Percentiles rank a stretch among this genome's conserved stretches.
Conservation (phyloP, 768 basidiomycete species). For the Serendipita vermifera region DNA sequence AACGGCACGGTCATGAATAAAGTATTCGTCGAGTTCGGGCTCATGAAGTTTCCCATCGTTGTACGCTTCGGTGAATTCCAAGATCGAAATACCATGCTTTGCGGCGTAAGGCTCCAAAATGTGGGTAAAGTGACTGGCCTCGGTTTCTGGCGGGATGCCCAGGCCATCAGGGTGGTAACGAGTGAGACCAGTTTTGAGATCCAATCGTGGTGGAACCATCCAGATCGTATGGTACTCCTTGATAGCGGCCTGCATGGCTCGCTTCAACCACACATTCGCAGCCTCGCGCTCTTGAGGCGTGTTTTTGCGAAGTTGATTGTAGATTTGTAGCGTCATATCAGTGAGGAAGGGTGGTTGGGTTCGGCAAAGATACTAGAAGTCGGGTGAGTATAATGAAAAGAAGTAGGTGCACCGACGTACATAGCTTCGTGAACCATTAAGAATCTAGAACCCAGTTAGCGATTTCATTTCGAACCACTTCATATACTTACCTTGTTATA, state of each 20-base stretch:
- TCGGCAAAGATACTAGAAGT: slow-evolving; percentile 74
- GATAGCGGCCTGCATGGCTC: slow-evolving; percentile 92
- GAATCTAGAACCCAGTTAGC: slow-evolving; percentile 32
- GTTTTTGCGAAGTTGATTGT: slow-evolving; percentile 77
- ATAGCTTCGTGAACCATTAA: slow-evolving; percentile 85
- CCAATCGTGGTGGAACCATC: slow-evolving; percentile 89
- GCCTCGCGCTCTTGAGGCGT: slow-evolving; percentile 69
- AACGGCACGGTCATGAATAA: slow-evolving; percentile 91
- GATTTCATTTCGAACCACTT: not conserved
- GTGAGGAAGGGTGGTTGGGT: slow-evolving; percentile 98
- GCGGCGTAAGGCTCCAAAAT: slow-evolving; percentile 89
- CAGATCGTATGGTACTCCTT: slow-evolving; percentile 98
- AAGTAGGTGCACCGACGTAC: slow-evolving; percentile 18
- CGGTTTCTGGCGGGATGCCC: slow-evolving; percentile 97
- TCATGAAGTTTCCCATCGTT: slow-evolving; percentile 73
- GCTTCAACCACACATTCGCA: slow-evolving; percentile 66
- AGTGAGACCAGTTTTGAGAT: slow-evolving; percentile 87
- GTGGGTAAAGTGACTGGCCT: slow-evolving; percentile 96
- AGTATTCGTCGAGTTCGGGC: slow-evolving; percentile 89
- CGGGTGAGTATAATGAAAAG: not conserved
- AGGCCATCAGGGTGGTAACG: slow-evolving; percentile 87
- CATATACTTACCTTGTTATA: slow-evolving; percentile 53
- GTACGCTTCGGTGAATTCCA: slow-evolving; percentile 95
- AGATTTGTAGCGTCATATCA: slow-evolving; percentile 96
- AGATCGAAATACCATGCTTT: slow-evolving; percentile 83